Conservation (phyloP, 345 rosid genomes). For the Populus pruinosa region DNA sequence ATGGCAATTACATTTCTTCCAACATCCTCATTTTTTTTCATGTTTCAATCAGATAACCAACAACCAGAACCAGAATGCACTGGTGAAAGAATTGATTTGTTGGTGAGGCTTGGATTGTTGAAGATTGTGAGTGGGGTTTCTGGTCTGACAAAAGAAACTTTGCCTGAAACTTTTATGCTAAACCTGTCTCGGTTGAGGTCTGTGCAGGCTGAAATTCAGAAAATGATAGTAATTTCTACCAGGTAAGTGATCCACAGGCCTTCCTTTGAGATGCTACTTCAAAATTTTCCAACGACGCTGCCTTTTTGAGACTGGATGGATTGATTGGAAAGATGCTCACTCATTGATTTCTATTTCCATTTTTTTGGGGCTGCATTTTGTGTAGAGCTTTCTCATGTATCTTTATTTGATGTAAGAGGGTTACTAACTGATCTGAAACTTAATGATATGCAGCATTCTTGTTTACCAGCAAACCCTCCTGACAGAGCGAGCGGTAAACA, state of each 20-base stretch:
- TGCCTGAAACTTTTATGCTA: constrained; percentile 73
- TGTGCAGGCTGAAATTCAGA: constrained; percentile 76
- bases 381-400: not conserved
- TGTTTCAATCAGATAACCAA: constrained; percentile 36
- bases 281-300: not conserved
- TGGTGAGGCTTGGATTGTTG: constrained; percentile 72
- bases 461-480: constrained; percentile 67
- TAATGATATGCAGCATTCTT: constrained; percentile 53
- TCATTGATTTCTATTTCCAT: not conserved
- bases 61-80: constrained; percentile 33
- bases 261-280: not conserved
- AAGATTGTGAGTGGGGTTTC: constrained; percentile 61
- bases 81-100: constrained; percentile 65
- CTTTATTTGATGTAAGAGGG: not conserved
- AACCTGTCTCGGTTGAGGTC: constrained; percentile 65
- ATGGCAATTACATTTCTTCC: not conserved
- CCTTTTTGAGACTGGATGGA: not conserved
- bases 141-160: constrained; percentile 49
- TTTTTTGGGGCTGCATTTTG: not conserved
- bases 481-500: constrained; percentile 45
- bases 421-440: not conserved
- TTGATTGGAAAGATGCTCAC: not conserved
- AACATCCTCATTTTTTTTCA: not conserved
- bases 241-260: constrained; percentile 37
- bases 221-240: constrained; percentile 63